Percentiles rank a stretch among this genome's conserved stretches.
Evolutionary conservation across 2,329 filamentous ascomycete species (phyloP).

Genomic region (Fusarium siculi): DNA sequence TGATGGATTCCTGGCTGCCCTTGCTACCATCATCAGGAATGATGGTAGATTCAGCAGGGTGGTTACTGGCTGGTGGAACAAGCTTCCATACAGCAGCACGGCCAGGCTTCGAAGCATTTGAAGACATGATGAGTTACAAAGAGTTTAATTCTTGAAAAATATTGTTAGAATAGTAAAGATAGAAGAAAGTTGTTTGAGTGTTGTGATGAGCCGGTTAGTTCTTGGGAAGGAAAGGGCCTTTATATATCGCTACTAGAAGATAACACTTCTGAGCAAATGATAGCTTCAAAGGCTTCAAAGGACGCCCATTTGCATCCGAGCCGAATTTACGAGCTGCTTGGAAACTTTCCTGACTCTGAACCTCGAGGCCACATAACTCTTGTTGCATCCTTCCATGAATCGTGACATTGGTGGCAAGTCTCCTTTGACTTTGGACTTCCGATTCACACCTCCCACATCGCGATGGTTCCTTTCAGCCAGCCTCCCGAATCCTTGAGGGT

Average conservation of each 20-base stretch:
- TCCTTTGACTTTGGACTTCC: too few relatives aligned
- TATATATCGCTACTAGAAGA: neutral
- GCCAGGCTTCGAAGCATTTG: constrained; percentile 1
- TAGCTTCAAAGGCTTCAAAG: neutral
- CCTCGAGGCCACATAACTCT: too few relatives aligned
- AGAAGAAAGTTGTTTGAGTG: neutral
- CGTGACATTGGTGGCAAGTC: too few relatives aligned
- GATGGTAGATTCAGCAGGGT: constrained; percentile 11
- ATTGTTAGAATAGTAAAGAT: neutral
- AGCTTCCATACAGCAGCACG: constrained; percentile 33
- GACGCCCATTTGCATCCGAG: neutral
- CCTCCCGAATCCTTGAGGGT: too few relatives aligned
- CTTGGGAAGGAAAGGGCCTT: neutral
- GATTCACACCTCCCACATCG: too few relatives aligned
- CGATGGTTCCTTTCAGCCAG: too few relatives aligned
- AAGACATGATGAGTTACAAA: neutral
- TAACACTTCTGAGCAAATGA: neutral
- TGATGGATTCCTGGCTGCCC: constrained; percentile 14
- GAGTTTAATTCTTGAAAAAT: neutral
- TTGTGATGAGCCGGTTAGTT: neutral
- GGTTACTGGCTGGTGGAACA: neutral
- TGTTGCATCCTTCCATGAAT: too few relatives aligned
- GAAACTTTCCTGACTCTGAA: too few relatives aligned
- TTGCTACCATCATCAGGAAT: constrained; percentile 19
- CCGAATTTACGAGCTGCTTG: too few relatives aligned